Evolutionary conservation across 2,329 filamentous ascomycete genomes (phyloP), one percentile per base, ranked within the genome.

Genomic region (Alternaria sp.): DNA sequence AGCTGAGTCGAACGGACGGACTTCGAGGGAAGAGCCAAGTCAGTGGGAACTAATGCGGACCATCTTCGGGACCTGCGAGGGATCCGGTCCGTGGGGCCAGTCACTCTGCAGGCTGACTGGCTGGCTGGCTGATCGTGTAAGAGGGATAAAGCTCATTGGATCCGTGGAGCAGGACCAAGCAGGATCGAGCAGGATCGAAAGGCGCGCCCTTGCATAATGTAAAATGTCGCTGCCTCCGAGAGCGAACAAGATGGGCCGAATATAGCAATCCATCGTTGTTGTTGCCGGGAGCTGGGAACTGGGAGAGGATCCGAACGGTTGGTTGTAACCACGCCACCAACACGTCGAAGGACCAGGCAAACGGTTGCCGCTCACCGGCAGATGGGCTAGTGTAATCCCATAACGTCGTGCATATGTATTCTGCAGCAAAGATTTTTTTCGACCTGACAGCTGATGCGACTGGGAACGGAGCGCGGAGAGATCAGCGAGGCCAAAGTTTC

Each of bases 311-410:
- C 49, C 57, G 57, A 54, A 47, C 25, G 32, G 13, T 32, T 26
- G 57, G 57, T 47, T 32, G 23, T 17, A 19, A 32, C 15, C 15
- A 32, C 43, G 49, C 50, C 57, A 59, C 57, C 57, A 47, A 55
- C 57, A 40, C 19, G 47, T 40, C 40, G 19, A 44, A 55, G 40
- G 15, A 32, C 49, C 28, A 43, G 52, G 28, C 40, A 36, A 51
- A 51, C 49, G 21, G 19, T 40, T 46, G 25, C 40, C 30, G 30
- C 40, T 15, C 15, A 40, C 40, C 47, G 56, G 56, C 56, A 45
- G 25, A 59, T 45, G 47, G 30, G 15, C 32, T 25, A 53, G 47
- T 50, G 23, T 52, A 17, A 17, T 13, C 11, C 19, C 25, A 45
- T 17, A 49, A 44, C 47, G 11, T 32, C 26, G 7, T 13, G 45